Conservation (phyloP, 805 yeast species). For the Schwanniomyces sp. region DNA sequence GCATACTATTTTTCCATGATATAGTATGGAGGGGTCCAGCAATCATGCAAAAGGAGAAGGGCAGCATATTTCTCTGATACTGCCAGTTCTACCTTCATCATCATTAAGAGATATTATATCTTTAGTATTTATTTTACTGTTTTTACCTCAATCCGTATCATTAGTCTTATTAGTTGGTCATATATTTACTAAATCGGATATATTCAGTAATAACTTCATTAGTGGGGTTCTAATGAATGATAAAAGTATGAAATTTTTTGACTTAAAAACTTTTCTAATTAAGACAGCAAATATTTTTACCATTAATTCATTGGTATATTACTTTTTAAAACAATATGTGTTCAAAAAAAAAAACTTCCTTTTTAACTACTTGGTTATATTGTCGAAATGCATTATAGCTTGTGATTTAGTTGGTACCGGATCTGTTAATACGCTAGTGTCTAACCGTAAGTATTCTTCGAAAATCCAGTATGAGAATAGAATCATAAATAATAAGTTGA, state of each 20-base stretch:
- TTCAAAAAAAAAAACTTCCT: constrained; percentile 2
- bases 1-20: not conserved
- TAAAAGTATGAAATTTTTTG: not conserved
- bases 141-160: constrained; percentile 26
- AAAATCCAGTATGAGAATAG: constrained; percentile 13
- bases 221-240: constrained; percentile 13
- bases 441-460: constrained; percentile 6
- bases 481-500: constrained; percentile 11
- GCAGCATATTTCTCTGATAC: not conserved
- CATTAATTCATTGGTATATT: constrained; percentile 22
- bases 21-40: constrained; percentile 4
- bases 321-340: constrained; percentile 17
- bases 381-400: constrained; percentile 31
- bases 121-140: constrained; percentile 26
- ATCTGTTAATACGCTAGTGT: constrained; percentile 13
- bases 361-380: constrained; percentile 14
- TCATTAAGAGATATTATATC: constrained; percentile 33
- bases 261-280: not conserved
- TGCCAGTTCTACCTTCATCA: constrained; percentile 18
- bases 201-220: constrained; percentile 26
- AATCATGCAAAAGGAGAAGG: constrained; percentile 1
- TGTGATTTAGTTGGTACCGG: constrained; percentile 28
- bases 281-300: constrained; percentile 16
- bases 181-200: constrained; percentile 16
- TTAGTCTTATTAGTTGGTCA: constrained; percentile 19